These are phyloP conservation scores for Trichoderma atroviride DNA, from an alignment of 2,329 filamentous ascomycete genomes.

Conservation along the genomic window DNA sequence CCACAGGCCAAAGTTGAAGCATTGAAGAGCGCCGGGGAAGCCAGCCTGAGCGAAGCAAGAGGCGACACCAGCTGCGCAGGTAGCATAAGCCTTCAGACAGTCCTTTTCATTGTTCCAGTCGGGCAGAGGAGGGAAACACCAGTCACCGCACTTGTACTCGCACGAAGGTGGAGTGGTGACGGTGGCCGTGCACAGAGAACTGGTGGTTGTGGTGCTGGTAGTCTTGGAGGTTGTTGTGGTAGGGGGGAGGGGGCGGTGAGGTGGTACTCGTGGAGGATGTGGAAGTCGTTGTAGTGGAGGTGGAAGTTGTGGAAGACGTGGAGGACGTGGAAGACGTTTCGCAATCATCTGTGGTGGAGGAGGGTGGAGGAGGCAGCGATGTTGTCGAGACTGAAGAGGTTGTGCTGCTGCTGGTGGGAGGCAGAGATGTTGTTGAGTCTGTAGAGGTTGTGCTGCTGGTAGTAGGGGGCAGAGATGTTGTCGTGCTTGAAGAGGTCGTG, in stretches of 20 bases:
- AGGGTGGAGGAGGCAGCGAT: no score
- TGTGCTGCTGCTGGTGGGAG: slow-evolving; percentile 9
- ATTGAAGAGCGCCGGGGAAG: slow-evolving; percentile 52
- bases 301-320: neutral
- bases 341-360: no score
- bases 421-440: neutral
- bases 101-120: slow-evolving; percentile 47
- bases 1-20: slow-evolving; percentile 55
- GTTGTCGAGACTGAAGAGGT: neutral
- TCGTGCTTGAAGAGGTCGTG: slow-evolving; percentile 26
- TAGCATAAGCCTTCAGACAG: slow-evolving; percentile 49
- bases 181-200: slow-evolving; percentile 53
- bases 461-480: slow-evolving; percentile 5
- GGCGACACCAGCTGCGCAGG: slow-evolving; percentile 50
- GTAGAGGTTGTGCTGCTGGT: neutral
- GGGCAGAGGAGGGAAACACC: slow-evolving; percentile 55
- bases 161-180: slow-evolving; percentile 50
- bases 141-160: slow-evolving; percentile 58
- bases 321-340: slow-evolving; percentile 9
- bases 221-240: slow-evolving; percentile 33
- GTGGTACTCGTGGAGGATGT: slow-evolving; percentile 27
- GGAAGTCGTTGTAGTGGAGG: slow-evolving; percentile 18
- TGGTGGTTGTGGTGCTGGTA: slow-evolving; percentile 38
- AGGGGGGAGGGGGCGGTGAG: neutral
- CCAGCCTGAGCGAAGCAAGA: slow-evolving; percentile 57